phyloP scores from a whole-genome alignment of 805 yeast species.

The Saccharomycopsis vini region DNA sequence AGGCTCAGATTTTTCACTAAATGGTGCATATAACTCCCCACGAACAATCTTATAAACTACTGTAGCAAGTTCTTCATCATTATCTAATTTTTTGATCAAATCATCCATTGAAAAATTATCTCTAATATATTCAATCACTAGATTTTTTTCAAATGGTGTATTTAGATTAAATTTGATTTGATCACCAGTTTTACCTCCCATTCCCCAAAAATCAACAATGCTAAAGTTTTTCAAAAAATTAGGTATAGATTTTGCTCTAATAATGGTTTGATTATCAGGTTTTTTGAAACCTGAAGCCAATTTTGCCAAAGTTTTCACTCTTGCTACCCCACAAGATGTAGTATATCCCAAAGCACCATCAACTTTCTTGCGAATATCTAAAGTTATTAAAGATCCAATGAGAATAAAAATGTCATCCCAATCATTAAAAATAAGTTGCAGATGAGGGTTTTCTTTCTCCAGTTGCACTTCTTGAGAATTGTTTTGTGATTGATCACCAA shows the following conservation, averaged over 20 bases:
- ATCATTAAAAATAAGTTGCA: conserved; percentile 31
- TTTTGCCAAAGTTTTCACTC: conserved; percentile 73
- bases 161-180: conserved; percentile 40
- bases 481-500: conserved; percentile 19
- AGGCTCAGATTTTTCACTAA: conserved; percentile 54
- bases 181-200: conserved; percentile 87
- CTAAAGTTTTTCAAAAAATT: conserved; percentile 53
- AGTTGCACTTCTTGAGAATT: conserved; percentile 12
- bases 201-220: conserved; percentile 71
- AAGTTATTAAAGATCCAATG: conserved; percentile 55
- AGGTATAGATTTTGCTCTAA: conserved; percentile 40
- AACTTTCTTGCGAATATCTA: conserved; percentile 45
- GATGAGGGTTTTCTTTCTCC: too few relatives aligned
- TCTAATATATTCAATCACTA: conserved; percentile 43
- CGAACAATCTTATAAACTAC: conserved; percentile 53
- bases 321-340: conserved; percentile 81
- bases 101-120: conserved; percentile 36
- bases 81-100: conserved; percentile 30
- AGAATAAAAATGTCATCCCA: conserved; percentile 79
- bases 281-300: conserved; percentile 78
- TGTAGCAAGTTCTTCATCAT: conserved; percentile 39
- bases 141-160: conserved; percentile 33
- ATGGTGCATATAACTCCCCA: conserved; percentile 49
- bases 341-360: conserved; percentile 58
- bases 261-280: conserved; percentile 79